phyloP scores from a whole-genome alignment of 495 filamentous ascomycete genomes.

The Parmelia sp. region DNA sequence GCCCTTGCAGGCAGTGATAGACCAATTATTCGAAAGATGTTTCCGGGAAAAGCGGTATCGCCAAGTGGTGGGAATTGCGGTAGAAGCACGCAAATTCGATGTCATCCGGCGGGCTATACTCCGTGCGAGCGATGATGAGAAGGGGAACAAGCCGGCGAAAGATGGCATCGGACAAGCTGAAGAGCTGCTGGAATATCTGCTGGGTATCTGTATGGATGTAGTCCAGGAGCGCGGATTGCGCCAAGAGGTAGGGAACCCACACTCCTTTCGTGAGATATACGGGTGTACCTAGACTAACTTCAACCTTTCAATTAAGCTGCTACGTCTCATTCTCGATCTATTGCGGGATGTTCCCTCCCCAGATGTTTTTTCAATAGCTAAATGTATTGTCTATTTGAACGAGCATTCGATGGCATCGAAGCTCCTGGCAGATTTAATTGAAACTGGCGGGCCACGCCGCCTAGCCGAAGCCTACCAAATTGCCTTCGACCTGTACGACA shows the following conservation, averaged over 20 bases:
- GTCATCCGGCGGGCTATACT: conserved; percentile 84
- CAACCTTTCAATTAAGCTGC: conserved; percentile 48
- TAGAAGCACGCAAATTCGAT: conserved; percentile 89
- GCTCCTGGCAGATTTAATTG: conserved; percentile 74
- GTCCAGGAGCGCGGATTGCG: conserved; percentile 89
- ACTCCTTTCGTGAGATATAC: conserved; percentile 15
- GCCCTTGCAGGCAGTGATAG: conserved; percentile 73
- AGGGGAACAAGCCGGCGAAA: conserved; percentile 50
- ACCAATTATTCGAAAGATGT: conserved; percentile 86
- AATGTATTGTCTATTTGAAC: conserved; percentile 94
- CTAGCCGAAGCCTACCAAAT: conserved; percentile 91
- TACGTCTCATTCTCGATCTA: conserved; percentile 80
- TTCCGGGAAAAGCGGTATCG: conserved; percentile 80
- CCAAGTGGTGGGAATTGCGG: conserved; percentile 97
- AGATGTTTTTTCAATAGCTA: conserved; percentile 96
- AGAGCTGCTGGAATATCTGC: conserved; percentile 92
- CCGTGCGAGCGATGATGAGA: conserved; percentile 71
- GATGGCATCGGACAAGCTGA: conserved; percentile 58
- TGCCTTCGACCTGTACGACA: conserved; percentile 95
- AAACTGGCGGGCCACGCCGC: conserved; percentile 68
- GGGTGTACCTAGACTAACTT: conserved; percentile 30
- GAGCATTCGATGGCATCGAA: conserved; percentile 87
- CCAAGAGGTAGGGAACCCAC: conserved; percentile 51
- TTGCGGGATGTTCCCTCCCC: conserved; percentile 82
- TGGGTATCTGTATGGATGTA: conserved; percentile 95